Percentiles rank a stretch among this genome's conserved stretches.
phyloP scores from a whole-genome alignment of 139 green algal species.

The Zygnema cylindricum region DNA sequence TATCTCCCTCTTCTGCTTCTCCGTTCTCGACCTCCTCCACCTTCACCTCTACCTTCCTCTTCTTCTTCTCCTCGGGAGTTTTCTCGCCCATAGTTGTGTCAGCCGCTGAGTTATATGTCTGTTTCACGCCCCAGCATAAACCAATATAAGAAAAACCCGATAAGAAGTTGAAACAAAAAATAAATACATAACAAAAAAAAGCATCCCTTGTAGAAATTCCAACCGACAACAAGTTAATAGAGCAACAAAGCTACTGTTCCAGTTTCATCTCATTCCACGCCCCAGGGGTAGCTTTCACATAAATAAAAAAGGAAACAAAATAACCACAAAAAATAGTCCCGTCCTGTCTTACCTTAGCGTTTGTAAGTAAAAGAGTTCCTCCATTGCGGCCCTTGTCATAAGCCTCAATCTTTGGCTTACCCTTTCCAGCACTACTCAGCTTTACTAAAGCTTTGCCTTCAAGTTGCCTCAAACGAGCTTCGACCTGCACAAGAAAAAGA shows the following conservation, averaged over 20 bases:
- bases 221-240: neutral
- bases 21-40: constrained; percentile 62
- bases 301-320: no score
- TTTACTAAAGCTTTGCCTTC: constrained; percentile 78
- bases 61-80: constrained; percentile 82
- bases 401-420: constrained; percentile 56
- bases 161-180: no score
- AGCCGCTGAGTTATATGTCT: constrained; percentile 56
- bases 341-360: constrained; percentile 59
- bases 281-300: no score
- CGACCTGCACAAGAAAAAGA: constrained; percentile 71
- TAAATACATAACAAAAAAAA: no score
- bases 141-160: neutral
- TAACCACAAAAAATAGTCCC: neutral
- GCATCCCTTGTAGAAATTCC: neutral
- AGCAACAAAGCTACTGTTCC: neutral
- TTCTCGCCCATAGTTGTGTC: constrained; percentile 11
- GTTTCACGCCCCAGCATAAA: neutral
- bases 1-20: constrained; percentile 71
- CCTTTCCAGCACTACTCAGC: constrained; percentile 55
- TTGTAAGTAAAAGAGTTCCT: constrained; percentile 62
- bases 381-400: constrained; percentile 53
- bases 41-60: constrained; percentile 69
- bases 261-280: no score
- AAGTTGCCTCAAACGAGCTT: constrained; percentile 89